Conservation (phyloP, 805 yeast species). For the Myxozyma geophila region DNA sequence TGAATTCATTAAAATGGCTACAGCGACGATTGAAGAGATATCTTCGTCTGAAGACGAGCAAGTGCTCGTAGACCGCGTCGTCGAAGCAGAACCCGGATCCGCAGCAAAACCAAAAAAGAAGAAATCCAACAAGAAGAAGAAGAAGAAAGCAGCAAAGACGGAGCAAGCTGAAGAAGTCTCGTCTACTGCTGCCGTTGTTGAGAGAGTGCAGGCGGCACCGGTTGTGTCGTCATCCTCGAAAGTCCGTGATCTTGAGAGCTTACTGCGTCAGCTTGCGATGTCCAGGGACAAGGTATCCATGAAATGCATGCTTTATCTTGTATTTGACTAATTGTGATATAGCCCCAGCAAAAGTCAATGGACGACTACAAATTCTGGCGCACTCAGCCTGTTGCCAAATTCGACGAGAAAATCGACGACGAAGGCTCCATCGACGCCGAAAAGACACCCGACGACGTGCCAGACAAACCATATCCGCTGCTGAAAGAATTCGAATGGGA, state of each 20-base stretch:
- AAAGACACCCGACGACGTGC: constrained; percentile 73
- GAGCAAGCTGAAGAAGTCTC: constrained; percentile 1
- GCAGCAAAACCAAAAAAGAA: constrained; percentile 20
- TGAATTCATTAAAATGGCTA: background rate
- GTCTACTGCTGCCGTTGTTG: background rate
- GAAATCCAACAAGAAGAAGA: constrained; percentile 27
- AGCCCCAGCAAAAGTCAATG: constrained; percentile 54
- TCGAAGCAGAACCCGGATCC: background rate
- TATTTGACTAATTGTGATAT: background rate
- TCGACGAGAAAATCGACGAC: constrained; percentile 64
- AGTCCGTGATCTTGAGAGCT: constrained; percentile 18
- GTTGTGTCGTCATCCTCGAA: background rate
- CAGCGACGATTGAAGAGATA: background rate
- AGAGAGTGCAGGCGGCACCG: background rate
- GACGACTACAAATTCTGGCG: constrained; percentile 95
- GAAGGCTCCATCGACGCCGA: constrained; percentile 81
- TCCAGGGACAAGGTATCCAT: constrained; percentile 5
- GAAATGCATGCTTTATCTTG: background rate
- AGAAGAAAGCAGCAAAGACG: constrained; percentile 22
- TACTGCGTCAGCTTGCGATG: constrained; percentile 23
- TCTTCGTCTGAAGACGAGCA: constrained; percentile 20
- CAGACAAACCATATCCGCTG: constrained; percentile 71
- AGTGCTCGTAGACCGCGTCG: background rate
- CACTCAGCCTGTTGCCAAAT: constrained; percentile 89
- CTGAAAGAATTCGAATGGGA: constrained; percentile 88